Evolutionary conservation across 2,329 filamentous ascomycete species (phyloP).

Genomic region (Rutstroemia sp.): DNA sequence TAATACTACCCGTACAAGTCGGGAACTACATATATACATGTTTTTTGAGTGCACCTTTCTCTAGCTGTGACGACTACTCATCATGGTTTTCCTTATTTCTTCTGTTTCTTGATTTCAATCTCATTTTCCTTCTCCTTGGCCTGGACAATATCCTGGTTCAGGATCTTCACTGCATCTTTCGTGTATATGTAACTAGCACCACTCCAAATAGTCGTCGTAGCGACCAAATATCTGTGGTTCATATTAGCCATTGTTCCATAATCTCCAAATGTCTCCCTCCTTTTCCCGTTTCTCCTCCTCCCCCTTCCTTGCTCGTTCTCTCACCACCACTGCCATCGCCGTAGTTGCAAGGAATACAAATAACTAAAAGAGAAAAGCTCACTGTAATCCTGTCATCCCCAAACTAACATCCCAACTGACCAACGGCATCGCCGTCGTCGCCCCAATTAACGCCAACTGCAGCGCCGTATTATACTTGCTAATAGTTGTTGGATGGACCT

Average conservation of each 20-base stretch:
- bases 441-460: constrained; percentile 79
- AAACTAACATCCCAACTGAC: constrained; percentile 49
- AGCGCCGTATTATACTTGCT: constrained; percentile 92
- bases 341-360: not conserved
- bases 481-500: constrained; percentile 75
- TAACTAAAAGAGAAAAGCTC: constrained; percentile 30
- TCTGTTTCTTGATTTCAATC: not conserved
- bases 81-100: not conserved
- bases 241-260: not conserved
- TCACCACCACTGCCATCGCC: no score
- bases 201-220: constrained; percentile 85
- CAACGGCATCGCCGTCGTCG: constrained; percentile 74
- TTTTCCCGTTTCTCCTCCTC: not conserved
- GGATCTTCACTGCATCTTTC: constrained; percentile 86
- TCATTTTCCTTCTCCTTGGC: constrained; percentile 10
- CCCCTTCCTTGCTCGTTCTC: not conserved
- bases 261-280: not conserved
- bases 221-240: constrained; percentile 62
- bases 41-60: not conserved
- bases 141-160: constrained; percentile 36
- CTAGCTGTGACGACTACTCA: not conserved
- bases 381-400: constrained; percentile 57
- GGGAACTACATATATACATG: not conserved
- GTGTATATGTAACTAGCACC: constrained; percentile 86
- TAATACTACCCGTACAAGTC: no score